Base-by-base conservation (phyloP, 1,139 yeast genomes). In the Hyphopichia burtonii region DNA sequence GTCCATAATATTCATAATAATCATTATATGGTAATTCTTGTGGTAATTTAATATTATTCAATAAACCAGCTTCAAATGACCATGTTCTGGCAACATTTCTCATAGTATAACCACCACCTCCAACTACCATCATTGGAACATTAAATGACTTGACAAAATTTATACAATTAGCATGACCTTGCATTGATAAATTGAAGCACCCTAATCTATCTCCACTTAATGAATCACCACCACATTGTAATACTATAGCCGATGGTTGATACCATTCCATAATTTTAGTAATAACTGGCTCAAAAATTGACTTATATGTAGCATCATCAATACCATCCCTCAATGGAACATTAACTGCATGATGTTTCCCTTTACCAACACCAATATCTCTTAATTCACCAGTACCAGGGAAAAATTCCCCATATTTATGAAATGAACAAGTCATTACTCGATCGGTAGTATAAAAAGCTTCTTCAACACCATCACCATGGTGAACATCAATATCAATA, bases 21-120 rank as follows among this genome's bases (percentile, higher is more conserved):
- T 93, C 98, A 62, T 91, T 91, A 71, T 89, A 91, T 6, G 98
- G 98, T 54, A 91, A 77, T 58, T 91, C 96, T 12, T 82, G 72
- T 20, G 90, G 95, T 50, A 91, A 72, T 18, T 81, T 64, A 47
- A 84, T 87, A 55, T 89, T 86, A 55, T 89, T 91, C 52, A 91
- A 72, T 44, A 93, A 70, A 16, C 97, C 96, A 3, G 96, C 84
- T 66, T 93, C 99, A 59, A 78, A 91, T 34, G 96, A 83, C 99
- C 99, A 93, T 8, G 96, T 84, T 55, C 98, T 76, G 28, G 96
- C 90, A 37, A 93, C 99, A 62, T 93, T 93, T 63, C 98, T 78
- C 86, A 93, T 93, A 15, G 98, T 93, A 66, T 93, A 93, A 27
- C 99, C 99, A 54, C 99, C 99, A 41, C 99, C 99, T 35, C 99